Evolutionary conservation across 352 stramenopile genomes (phyloP).

Genomic region (Phytophthora nicotianae): DNA sequence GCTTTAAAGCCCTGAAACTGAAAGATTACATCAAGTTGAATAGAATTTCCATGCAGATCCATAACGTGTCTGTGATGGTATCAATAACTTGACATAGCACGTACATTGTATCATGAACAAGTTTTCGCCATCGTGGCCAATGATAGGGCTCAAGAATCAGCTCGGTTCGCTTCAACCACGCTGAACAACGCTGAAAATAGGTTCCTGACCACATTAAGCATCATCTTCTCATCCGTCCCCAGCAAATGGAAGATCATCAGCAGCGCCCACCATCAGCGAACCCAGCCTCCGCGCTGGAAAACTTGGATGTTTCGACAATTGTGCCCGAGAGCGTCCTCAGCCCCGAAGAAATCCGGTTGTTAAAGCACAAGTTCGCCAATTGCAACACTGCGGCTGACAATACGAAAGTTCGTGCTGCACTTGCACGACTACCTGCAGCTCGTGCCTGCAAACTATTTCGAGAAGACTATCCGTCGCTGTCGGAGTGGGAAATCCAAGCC

Average conservation of each 20-base stretch:
- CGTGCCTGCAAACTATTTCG: constrained; percentile 65
- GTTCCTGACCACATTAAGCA: background rate
- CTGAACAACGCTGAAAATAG: constrained; percentile 25
- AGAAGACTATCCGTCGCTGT: constrained; percentile 66
- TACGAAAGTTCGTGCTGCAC: constrained; percentile 39
- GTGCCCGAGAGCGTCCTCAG: constrained; percentile 47
- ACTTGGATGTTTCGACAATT: constrained; percentile 38
- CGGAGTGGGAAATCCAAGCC: constrained; percentile 63
- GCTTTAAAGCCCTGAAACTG: background rate
- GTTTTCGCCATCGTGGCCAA: background rate
- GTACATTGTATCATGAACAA: background rate
- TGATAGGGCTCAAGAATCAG: background rate
- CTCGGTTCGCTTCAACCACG: background rate
- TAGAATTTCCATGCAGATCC: constrained; percentile 14
- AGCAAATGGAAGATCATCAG: constrained; percentile 22
- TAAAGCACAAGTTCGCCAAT: constrained; percentile 55
- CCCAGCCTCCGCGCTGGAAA: constrained; percentile 19
- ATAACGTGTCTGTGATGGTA: background rate
- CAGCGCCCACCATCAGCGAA: constrained; percentile 12
- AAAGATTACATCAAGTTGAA: constrained; percentile 4
- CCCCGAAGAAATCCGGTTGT: constrained; percentile 50
- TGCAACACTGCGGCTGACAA: constrained; percentile 39
- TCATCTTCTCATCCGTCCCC: background rate
- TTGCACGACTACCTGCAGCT: constrained; percentile 36
- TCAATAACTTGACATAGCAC: background rate